Conservation (phyloP, 805 yeast genomes). For the Schwanniomyces vanrijiae region DNA sequence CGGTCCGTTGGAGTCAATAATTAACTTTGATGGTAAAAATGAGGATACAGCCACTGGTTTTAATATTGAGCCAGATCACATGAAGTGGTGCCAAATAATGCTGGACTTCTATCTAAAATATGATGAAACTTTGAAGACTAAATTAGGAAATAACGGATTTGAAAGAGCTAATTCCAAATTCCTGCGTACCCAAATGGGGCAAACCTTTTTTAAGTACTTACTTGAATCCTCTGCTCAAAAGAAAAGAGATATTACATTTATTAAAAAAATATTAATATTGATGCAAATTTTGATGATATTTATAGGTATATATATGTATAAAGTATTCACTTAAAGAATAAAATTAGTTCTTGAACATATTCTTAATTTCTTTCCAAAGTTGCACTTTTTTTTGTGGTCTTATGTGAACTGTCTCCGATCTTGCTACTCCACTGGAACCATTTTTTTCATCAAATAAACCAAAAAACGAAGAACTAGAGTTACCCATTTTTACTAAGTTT, state of each 20-base stretch:
- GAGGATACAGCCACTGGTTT: conserved; percentile 59
- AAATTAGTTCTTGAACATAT: conserved; percentile 18
- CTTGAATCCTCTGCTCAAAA: not conserved
- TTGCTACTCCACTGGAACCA: conserved; percentile 9
- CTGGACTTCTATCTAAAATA: conserved; percentile 32
- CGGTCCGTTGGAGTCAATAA: conserved; percentile 86
- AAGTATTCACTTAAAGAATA: not conserved
- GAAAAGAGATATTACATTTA: conserved; percentile 13
- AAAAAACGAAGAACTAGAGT: not conserved
- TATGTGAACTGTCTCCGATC: conserved; percentile 1
- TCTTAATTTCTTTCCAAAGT: conserved; percentile 31
- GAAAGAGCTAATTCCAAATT: conserved; percentile 38
- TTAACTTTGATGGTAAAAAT: conserved; percentile 28
- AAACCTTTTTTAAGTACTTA: conserved; percentile 22
- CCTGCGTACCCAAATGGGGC: conserved; percentile 47
- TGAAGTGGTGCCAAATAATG: conserved; percentile 56
- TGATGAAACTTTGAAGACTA: conserved; percentile 13
- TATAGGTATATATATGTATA: conserved; percentile 6
- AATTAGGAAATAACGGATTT: conserved; percentile 36
- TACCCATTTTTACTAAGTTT: not conserved
- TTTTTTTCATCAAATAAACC: conserved; percentile 2
- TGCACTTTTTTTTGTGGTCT: conserved; percentile 16
- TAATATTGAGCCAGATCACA: conserved; percentile 47
- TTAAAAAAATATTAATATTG: conserved; percentile 5
- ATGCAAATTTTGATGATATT: conserved; percentile 7